Base-by-base conservation (phyloP, 2,329 filamentous ascomycete genomes). In the Aspergillus pseudotamarii region DNA sequence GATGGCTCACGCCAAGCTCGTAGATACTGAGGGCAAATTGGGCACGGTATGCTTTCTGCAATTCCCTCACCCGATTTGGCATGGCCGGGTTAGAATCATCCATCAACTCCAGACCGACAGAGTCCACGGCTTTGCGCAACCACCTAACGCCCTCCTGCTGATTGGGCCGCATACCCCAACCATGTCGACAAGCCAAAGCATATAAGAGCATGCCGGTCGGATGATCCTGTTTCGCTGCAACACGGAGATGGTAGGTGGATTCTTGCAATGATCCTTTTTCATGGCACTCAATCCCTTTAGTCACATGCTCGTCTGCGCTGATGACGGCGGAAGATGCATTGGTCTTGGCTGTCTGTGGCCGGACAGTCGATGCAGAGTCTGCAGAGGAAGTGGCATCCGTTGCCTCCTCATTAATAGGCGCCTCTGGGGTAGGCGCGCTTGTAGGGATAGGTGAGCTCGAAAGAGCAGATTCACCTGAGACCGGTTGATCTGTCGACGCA, bases 21-120 rank as follows among this genome's bases (percentile, higher is more conserved):
- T 99, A 99, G 59, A 98, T 94, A 71, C 93, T 95, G 51, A 98
- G 84, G 0, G 94, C 95, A 76, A 98, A 97, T 73, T 98, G 94
- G 12, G 94, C 94, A 73, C 93, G 93, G 66, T 93, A 89, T 6
- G 92, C 90, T 78, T 94, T 95, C 69, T 88, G 87, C 76, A 88
- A 76, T 75, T 79, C 90, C 88, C 65, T 89, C 83, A 69, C 88
- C 85, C 71, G 82, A 68, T 75, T 90, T 86, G 75, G 71, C 26
- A 70, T 72, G 12, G 73, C 65, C 4, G 75, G 70, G 58, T 90
- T 91, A 4, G 71, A 68, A 58, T 95, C 91, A 57, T 94, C 92
- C 5, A 91, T 91, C 66, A 96, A 90, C 75, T 96, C 93, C 32
- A 93, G 81, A 61, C 91, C 89, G 4, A 92, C 92, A 59, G 86